Evolutionary conservation across 2,329 filamentous ascomycete species (phyloP), one percentile per base, ranked within the genome.

Genomic region (Trichoderma guizhouense): DNA sequence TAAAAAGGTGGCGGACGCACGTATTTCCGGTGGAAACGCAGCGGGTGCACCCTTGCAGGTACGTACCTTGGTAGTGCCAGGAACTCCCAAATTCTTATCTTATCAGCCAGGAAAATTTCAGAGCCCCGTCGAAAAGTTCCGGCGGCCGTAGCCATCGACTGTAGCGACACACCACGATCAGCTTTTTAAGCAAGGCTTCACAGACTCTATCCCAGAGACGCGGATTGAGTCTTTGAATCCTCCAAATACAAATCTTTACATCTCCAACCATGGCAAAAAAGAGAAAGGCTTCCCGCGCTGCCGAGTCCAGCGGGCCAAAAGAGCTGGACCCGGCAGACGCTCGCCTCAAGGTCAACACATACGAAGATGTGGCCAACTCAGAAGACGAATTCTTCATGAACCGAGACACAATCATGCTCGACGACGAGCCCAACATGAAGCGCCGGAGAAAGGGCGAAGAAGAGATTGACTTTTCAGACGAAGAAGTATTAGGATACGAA

Each of bases 301-400:
- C 82, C 36, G 82, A 81, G 72, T 81, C 85, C 24, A 83, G 82
- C 9, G 88, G 87, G 3, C 87, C 88, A 4, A 85, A 84, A 73
- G 88, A 89, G 39, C 78, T 88, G 72, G 82, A 91, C 77, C 78
- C 84, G 62, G 82, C 83, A 36, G 89, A 91, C 74, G 88, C 91
- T 43, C 89, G 90, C 67, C 86, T 94, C 18, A 86, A 86, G 26
- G 84, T 91, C 76, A 85, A 81, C 61, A 91, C 89, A 3, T 95
- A 88, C 81, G 91, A 95, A 81, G 94, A 97, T 82, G 91, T 99
- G 76, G 93, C 95, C 75, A 92, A 98, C 80, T 97, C 94, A 1
- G 94, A 97, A 81, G 96, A 99, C 81, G 94, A 97, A 79, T 97
- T 97, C 80, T 93, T 95, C 78, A 86, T 95, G 72, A 92, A 95